Evolutionary conservation across 805 yeast species (phyloP).

Genomic region (Pichia pseudocactophila): DNA sequence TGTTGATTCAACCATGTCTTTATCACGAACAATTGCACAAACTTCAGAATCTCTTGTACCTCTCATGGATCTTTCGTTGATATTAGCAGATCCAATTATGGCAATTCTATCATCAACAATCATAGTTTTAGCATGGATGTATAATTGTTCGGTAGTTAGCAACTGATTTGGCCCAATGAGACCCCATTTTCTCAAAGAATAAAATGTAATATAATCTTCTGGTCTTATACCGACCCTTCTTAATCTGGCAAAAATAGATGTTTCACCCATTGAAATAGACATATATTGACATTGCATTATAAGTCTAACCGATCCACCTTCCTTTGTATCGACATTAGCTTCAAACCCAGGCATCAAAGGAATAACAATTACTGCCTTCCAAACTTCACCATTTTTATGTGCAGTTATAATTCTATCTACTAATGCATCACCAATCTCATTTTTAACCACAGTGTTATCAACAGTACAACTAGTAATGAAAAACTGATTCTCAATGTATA

Average conservation of each 20-base stretch:
- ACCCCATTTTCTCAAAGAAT: constrained; percentile 93
- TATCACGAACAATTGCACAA: constrained; percentile 81
- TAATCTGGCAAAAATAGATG: constrained; percentile 79
- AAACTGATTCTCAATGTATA: constrained; percentile 93
- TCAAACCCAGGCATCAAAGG: constrained; percentile 98
- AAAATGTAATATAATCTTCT: constrained; percentile 84
- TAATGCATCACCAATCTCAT: constrained; percentile 90
- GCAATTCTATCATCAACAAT: constrained; percentile 91
- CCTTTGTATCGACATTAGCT: constrained; percentile 84
- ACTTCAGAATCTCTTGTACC: constrained; percentile 93
- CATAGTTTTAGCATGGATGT: constrained; percentile 87
- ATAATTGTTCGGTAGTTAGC: constrained; percentile 82
- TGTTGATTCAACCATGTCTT: constrained; percentile 52
- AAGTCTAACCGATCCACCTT: constrained; percentile 89
- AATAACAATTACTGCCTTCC: constrained; percentile 88
- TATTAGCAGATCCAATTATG: constrained; percentile 94
- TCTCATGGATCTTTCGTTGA: constrained; percentile 92
- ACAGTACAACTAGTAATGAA: constrained; percentile 83
- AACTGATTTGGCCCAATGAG: constrained; percentile 67
- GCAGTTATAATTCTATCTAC: constrained; percentile 95
- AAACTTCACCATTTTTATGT: constrained; percentile 58
- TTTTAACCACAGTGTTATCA: constrained; percentile 76
- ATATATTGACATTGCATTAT: constrained; percentile 95
- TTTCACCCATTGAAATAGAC: constrained; percentile 84
- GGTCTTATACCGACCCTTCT: constrained; percentile 77